Evolutionary conservation across 2,329 filamentous ascomycete species (phyloP).

Genomic region (Trichoderma sp.): DNA sequence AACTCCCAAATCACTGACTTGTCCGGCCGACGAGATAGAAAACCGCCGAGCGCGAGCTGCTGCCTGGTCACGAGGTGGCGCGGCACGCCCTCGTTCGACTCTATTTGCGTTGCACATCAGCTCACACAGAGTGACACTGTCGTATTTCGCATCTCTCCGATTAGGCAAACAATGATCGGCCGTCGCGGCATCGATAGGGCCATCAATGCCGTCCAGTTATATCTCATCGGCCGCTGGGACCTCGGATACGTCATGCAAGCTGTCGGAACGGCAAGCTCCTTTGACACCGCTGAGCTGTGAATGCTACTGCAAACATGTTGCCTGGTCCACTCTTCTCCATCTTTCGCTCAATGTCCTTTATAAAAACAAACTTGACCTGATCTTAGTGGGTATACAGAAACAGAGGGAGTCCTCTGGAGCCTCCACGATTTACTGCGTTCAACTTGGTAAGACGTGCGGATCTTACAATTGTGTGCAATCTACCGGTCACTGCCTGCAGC

Average conservation of each 20-base stretch:
- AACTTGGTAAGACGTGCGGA: constrained; percentile 1
- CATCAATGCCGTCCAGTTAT: neutral
- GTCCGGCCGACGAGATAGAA: neutral
- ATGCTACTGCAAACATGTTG: neutral
- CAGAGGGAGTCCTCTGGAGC: neutral
- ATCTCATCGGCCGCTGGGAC: constrained; percentile 5
- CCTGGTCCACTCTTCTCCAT: neutral
- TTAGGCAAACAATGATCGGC: constrained; percentile 4
- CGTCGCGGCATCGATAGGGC: neutral
- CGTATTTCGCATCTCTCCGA: constrained; percentile 6
- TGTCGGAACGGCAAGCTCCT: neutral
- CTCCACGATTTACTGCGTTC: neutral
- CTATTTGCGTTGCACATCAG: constrained; percentile 18
- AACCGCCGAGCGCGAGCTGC: neutral
- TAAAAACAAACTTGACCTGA: no score
- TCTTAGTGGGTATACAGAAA: no score
- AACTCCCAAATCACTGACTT: neutral
- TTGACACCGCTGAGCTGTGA: neutral
- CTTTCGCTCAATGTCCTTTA: neutral
- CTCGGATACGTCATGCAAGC: constrained; percentile 1
- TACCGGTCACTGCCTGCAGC: constrained; percentile 13
- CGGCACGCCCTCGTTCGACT: constrained; percentile 19
- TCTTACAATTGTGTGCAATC: constrained; percentile 16
- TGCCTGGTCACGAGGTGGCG: constrained; percentile 10
- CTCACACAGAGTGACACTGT: constrained; percentile 23